Conservation (phyloP, 2,329 filamentous ascomycete species). For the Talaromyces rugulosus region DNA sequence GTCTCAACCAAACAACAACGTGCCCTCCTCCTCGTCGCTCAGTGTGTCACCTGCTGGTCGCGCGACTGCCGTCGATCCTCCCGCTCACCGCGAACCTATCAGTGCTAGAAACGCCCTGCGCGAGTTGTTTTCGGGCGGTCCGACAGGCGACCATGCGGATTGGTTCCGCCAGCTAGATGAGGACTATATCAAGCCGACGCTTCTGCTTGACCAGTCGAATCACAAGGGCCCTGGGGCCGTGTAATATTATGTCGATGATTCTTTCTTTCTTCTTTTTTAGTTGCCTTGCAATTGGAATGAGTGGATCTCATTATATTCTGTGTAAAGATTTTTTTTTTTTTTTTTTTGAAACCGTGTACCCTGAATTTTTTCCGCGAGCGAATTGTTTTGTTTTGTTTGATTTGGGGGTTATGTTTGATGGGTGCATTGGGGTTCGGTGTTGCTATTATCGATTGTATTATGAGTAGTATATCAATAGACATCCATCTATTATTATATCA, state of each 20-base stretch:
- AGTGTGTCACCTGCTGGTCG: slow-evolving; percentile 28
- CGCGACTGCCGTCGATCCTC: slow-evolving; percentile 11
- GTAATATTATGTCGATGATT: slow-evolving; percentile 2
- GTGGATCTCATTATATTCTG: neutral
- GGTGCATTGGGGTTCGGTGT: neutral
- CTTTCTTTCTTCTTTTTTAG: neutral
- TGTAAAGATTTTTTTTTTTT: neutral
- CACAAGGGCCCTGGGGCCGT: slow-evolving; percentile 32
- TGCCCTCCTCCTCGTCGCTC: slow-evolving; percentile 17
- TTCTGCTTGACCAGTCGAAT: slow-evolving; percentile 69
- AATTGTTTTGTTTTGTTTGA: neutral
- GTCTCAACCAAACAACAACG: slow-evolving; percentile 29
- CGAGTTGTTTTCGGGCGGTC: slow-evolving; percentile 68
- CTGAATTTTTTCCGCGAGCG: neutral
- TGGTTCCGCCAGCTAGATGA: slow-evolving; percentile 92
- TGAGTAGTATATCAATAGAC: neutral
- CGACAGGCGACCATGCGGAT: slow-evolving; percentile 77
- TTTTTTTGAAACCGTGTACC: neutral
- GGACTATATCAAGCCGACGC: slow-evolving; percentile 88
- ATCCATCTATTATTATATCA: neutral
- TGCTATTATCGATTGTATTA: neutral
- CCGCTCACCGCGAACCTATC: slow-evolving; percentile 39
- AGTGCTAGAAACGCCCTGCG: slow-evolving; percentile 72
- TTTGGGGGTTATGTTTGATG: neutral
- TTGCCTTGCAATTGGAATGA: neutral